A percentile compares a stretch with the other conserved stretches of the same genome.
These are phyloP conservation scores for Suillus placidus DNA, from an alignment of 768 basidiomycete genomes.

Conservation along the genomic window DNA sequence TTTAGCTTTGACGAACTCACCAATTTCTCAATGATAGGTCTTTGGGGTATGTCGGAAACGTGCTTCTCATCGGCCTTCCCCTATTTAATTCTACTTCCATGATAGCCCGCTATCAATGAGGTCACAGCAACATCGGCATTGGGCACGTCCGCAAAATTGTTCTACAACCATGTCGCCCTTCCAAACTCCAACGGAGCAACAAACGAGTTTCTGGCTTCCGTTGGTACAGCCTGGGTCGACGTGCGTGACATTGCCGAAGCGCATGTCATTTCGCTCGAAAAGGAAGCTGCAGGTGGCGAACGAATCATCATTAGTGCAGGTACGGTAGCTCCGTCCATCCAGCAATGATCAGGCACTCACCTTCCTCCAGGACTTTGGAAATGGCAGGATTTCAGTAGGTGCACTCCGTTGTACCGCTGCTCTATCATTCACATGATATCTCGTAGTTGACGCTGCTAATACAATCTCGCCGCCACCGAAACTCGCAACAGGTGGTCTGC, in stretches of 20 bases:
- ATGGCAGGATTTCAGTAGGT: slow-evolving; percentile 36
- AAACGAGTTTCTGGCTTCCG: slow-evolving; percentile 27
- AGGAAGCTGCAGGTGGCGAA: slow-evolving; percentile 54
- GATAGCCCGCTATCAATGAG: slow-evolving; percentile 48
- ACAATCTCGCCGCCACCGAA: slow-evolving; percentile 34
- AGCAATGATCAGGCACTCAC: not conserved
- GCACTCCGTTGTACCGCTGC: no score
- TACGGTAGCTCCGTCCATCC: slow-evolving; percentile 7
- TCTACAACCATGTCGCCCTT: slow-evolving; percentile 38
- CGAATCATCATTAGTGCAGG: slow-evolving; percentile 54
- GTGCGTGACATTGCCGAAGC: slow-evolving; percentile 59
- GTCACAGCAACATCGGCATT: slow-evolving; percentile 37
- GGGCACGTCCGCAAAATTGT: slow-evolving; percentile 41
- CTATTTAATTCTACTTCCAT: no score
- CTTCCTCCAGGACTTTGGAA: slow-evolving; percentile 26
- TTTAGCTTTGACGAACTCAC: not conserved
- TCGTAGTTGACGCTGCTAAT: slow-evolving; percentile 42
- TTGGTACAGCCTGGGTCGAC: slow-evolving; percentile 45
- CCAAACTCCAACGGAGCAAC: slow-evolving; percentile 23
- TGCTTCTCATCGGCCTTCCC: not conserved
- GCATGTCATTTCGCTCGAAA: slow-evolving; percentile 55
- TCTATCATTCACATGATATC: not conserved
- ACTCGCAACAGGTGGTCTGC: slow-evolving; percentile 28
- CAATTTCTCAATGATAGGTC: slow-evolving; percentile 18
- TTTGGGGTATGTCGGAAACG: slow-evolving; percentile 28